Evolutionary conservation across 495 filamentous ascomycete genomes (phyloP), one percentile per base, ranked within the genome.

Genomic region (Sporormia fimetaria): DNA sequence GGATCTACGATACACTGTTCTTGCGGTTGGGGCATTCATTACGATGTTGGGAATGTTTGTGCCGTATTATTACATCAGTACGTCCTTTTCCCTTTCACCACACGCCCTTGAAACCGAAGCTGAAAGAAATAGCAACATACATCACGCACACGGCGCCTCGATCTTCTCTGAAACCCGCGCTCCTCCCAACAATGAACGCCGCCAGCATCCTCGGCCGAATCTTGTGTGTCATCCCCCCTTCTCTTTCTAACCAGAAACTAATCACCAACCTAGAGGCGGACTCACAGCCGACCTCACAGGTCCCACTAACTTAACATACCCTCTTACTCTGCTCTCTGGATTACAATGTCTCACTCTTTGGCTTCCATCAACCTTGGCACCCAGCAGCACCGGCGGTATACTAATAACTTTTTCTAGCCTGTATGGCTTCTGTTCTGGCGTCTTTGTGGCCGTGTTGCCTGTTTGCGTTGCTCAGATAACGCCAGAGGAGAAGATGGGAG

Each of bases 61-160:
- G 10, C 31, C 31, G 14, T 34, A 34, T 11, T 34, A 34, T 18
- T 34, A 34, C 31, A 34, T 34, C 31, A 17, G 31, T 34, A 16
- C 17, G 31, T 16, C 3, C 31, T 6, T 18, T 18, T 34, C 4
- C 31, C 10, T 4, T 34, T 34, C 3, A 7, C 29, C 17, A n/a
- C 5, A 6, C 29, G 6, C 12, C 12, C 31, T 9, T 6, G 31
- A 3, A 16, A 7, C 6, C 4, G 8, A 14, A 20, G 3, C 21
- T 3, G 16, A 11, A 30, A 18, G 10, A 8, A 17, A 14, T 11
- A 34, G 31, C 4, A 14, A 18, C 31, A 6, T 34, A 34, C 31
- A 34, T 34, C 15, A 34, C 31, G 16, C 15, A 6, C 31, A 18
- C 14, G 10, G 21, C 17, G 6, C 31, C 31, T 18, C 31, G 21